Evolutionary conservation across 73 alveolate genomes (phyloP), one percentile per base, ranked within the genome.

Genomic region (Stentor coeruleus): DNA sequence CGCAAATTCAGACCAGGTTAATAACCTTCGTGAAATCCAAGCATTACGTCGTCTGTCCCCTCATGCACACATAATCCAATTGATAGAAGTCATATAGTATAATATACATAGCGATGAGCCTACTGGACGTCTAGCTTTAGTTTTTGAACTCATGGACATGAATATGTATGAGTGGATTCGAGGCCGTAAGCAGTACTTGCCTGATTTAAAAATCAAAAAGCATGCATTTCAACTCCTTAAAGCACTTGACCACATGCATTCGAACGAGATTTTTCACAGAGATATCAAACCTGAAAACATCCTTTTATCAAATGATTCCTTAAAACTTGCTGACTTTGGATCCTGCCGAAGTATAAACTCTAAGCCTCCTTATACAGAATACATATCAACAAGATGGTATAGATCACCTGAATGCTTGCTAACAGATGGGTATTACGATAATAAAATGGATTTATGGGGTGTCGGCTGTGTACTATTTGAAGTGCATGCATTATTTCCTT

Each of bases 381-480:
- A 92, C 85, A 92, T 92, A 59, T 86, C 96, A 15, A 96, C 99
- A 20, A 88, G 99, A 88, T 95, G 99, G 99, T 95, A 95, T 77
- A 82, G 99, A 84, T 98, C 99, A 31, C 99, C 99, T 0, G 99
- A 97, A 90, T 98, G 99, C 82, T 87, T 98, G 77, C 88, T 98
- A 89, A 98, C 99, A 40, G 99, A 97, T 90, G 99, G 99, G 59
- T 97, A 93, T 86, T 98, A 98, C 85, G 95, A 92, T 76, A 93
- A 93, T 86, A 98, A 98, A 91, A 98, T 98, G 99, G 99, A 98
- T 90, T 85, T 98, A 87, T 83, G 99, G 98, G 99, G 99, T 28
- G 98, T 97, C 3, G 99, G 99, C 31, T 98, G 99, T 88, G 99
- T 98, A 31, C 82, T 96, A 82, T 97, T 97, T 89, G 99, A 97